A percentile compares a stretch with the other conserved stretches of the same genome.
phyloP scores from a whole-genome alignment of 371 early-diverging fungal genomes.

The Lichtheimia ramosa region DNA sequence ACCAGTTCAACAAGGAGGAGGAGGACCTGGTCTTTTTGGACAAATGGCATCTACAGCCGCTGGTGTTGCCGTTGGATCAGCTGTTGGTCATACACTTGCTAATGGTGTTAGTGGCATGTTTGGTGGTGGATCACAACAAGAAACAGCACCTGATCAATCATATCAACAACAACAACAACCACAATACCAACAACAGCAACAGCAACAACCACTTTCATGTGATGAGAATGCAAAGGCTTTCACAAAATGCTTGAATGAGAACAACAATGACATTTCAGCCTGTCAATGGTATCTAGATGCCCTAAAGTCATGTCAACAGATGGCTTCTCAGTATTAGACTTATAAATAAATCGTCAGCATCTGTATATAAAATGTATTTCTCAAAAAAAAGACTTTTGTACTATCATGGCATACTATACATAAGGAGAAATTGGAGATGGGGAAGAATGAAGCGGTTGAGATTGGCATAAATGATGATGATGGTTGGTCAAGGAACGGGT shows the following conservation, averaged over 20 bases:
- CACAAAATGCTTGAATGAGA: conserved; percentile 81
- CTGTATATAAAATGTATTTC: too few relatives aligned
- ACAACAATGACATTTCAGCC: conserved; percentile 70
- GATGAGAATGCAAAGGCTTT: conserved; percentile 86
- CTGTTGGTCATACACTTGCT: conserved; percentile 75
- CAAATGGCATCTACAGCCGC: conserved; percentile 88
- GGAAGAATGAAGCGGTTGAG: too few relatives aligned
- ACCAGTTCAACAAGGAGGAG: conserved; percentile 31
- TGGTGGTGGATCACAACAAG: conserved; percentile 42
- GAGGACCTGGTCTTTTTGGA: conserved; percentile 65
- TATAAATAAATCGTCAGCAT: not conserved
- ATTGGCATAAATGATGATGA: too few relatives aligned
- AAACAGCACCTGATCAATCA: conserved; percentile 13
- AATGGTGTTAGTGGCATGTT: conserved; percentile 74
- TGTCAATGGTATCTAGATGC: conserved; percentile 90
- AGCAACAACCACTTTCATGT: conserved; percentile 55
- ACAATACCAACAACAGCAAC: conserved; percentile 43
- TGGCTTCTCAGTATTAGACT: conserved; percentile 50
- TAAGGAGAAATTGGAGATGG: too few relatives aligned
- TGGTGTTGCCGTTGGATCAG: conserved; percentile 89
- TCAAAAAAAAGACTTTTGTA: too few relatives aligned
- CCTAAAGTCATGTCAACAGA: conserved; percentile 83
- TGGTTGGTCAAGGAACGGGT: too few relatives aligned
- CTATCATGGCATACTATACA: too few relatives aligned
- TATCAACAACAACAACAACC: conserved; percentile 36